Evolutionary conservation across 768 basidiomycete species (phyloP).

Genomic region (Albatrellus ellisii): DNA sequence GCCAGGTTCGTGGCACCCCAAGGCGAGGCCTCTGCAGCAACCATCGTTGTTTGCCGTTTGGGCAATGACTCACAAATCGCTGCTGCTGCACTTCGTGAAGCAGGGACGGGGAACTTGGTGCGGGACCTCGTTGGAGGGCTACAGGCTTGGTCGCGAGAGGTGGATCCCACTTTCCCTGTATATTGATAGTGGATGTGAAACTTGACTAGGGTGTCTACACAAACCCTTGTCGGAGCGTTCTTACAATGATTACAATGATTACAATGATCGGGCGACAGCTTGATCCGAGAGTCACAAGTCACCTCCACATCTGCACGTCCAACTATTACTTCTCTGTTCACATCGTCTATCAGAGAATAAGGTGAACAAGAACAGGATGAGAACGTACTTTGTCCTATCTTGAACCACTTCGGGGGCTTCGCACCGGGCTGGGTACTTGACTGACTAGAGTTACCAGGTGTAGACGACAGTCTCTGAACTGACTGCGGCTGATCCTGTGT

Average conservation of each 20-base stretch:
- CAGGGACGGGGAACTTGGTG: slow-evolving; percentile 23
- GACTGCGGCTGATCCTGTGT: too few relatives aligned
- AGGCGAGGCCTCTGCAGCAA: slow-evolving; percentile 5
- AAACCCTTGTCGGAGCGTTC: too few relatives aligned
- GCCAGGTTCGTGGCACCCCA: slow-evolving; percentile 22
- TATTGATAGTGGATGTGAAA: slow-evolving; percentile 33
- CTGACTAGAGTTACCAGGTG: slow-evolving; percentile 2
- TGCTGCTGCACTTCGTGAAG: slow-evolving; percentile 43
- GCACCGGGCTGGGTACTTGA: slow-evolving; percentile 8
- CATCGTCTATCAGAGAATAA: neutral
- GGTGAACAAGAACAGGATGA: neutral
- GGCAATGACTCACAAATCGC: slow-evolving; percentile 94
- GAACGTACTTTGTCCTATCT: slow-evolving; percentile 31
- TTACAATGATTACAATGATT: neutral
- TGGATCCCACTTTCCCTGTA: slow-evolving; percentile 68
- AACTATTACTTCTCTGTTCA: slow-evolving; percentile 8
- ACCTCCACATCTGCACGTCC: too few relatives aligned
- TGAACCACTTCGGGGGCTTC: slow-evolving; percentile 75
- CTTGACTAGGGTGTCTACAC: slow-evolving; percentile 5
- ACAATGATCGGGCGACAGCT: neutral
- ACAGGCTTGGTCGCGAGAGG: slow-evolving; percentile 60
- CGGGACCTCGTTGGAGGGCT: slow-evolving; percentile 77
- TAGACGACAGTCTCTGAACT: too few relatives aligned
- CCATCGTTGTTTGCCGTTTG: slow-evolving; percentile 66
- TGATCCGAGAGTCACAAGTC: too few relatives aligned